These are phyloP conservation scores for Bipolaris zeicola DNA, from an alignment of 2,329 filamentous ascomycete genomes.

Conservation along the genomic window DNA sequence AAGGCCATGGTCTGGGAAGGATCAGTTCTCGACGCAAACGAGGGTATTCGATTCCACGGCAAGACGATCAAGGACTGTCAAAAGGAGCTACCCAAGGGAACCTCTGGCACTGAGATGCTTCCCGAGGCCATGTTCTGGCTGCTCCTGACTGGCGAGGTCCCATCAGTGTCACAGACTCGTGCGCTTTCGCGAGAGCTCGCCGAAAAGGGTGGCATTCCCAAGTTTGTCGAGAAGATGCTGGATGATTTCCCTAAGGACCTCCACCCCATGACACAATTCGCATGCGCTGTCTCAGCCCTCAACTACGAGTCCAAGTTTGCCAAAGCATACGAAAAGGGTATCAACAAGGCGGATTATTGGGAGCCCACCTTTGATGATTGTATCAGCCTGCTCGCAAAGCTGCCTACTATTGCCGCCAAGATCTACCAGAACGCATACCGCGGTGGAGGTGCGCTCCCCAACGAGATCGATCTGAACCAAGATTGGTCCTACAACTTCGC, in stretches of 20 bases:
- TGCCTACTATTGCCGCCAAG: slow-evolving; percentile 94
- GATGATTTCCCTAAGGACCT: slow-evolving; percentile 87
- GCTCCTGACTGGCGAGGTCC: slow-evolving; percentile 89
- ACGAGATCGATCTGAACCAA: slow-evolving; percentile 78
- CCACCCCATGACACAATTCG: slow-evolving; percentile 98
- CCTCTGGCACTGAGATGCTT: slow-evolving; percentile 91
- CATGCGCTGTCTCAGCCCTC: slow-evolving; percentile 91
- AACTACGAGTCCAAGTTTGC: slow-evolving; percentile 95
- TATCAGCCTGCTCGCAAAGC: slow-evolving; percentile 92
- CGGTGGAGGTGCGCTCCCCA: slow-evolving; percentile 73
- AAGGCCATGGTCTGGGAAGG: slow-evolving; percentile 99
- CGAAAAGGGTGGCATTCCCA: slow-evolving; percentile 80
- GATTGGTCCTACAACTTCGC: slow-evolving; percentile 99
- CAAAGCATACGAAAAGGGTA: slow-evolving; percentile 85
- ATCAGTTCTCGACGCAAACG: slow-evolving; percentile 92
- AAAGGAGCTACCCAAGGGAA: slow-evolving; percentile 88
- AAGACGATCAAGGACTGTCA: slow-evolving; percentile 99
- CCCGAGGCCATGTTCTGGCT: slow-evolving; percentile 99
- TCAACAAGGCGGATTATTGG: slow-evolving; percentile 98
- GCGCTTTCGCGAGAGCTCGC: slow-evolving; percentile 84
- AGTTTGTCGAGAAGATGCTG: slow-evolving; percentile 84
- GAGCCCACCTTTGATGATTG: slow-evolving; percentile 96
- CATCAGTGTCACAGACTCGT: slow-evolving; percentile 80
- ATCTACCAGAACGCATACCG: slow-evolving; percentile 93
- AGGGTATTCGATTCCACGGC: slow-evolving; percentile 98